Base-by-base conservation (phyloP, 345 rosid species). In the Aquilaria sinensis region DNA sequence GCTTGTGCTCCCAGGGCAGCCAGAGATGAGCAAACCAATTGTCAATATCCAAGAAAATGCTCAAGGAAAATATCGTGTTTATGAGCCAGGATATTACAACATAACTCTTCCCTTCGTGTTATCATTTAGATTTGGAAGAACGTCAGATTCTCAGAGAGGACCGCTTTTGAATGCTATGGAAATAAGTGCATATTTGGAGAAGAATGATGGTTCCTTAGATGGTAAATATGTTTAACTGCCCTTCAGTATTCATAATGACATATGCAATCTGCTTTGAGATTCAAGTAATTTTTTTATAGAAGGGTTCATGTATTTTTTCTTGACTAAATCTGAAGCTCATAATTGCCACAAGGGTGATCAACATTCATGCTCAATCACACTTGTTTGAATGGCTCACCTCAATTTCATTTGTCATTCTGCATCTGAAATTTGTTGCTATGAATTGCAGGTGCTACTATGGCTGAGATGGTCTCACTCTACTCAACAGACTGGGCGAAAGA, bases 151-250 rank as follows among this genome's bases (percentile, higher is more conserved):
- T 71, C 70, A 89, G 14, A 80, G 70, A 73, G 99, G 99, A 14
- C 99, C 99, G 0, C 91, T 95, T 66, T 49, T 95, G 74, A 95
- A 91, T 79, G 99, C 99, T 32, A 80, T 95, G 86, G 99, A 95
- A 86, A 84, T 95, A 53, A 71, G 78, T 74, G 78, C 73, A 57
- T 89, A 95, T 73, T 57, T 87, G 56, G 81, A 74, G 86, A 87
- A 74, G 72, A 87, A 80, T 47, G 87, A 79, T 46, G 99, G 96
- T 57, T 89, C 96, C 3, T 43, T 66, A 47, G 99, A 95, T 61
- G 90, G 99, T 95, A 69, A 72, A 88, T 60, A 51, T 47, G 63
- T 30, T 16, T 57, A 63, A 10, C 15, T 48, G 67, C 67, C 47
- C 30, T 70, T 54, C 32, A 57, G 34, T 30, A 37, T 37, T 41